A percentile compares a stretch with the other conserved stretches of the same genome.
These are phyloP conservation scores for Plasmodium ovale DNA, from an alignment of 169 alveolate species.

Conservation along the genomic window DNA sequence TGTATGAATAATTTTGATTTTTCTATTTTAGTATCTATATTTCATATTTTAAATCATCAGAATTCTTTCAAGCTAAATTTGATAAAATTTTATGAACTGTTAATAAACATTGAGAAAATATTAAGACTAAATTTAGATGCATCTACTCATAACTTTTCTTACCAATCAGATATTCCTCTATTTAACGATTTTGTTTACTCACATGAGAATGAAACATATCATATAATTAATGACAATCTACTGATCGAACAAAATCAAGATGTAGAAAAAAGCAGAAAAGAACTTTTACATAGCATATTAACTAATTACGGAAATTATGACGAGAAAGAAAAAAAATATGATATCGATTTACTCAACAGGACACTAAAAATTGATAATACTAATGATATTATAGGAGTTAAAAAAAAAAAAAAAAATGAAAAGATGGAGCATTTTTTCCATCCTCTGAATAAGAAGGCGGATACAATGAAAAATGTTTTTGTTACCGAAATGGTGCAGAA, in stretches of 20 bases:
- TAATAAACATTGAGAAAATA: constrained; percentile 39
- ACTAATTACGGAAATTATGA: constrained; percentile 11
- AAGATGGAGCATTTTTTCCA: constrained; percentile 28
- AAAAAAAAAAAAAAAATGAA: constrained; percentile 25
- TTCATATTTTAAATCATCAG: constrained; percentile 70
- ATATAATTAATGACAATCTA: constrained; percentile 35
- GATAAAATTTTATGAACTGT: constrained; percentile 56
- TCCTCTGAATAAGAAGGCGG: constrained; percentile 69
- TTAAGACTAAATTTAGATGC: constrained; percentile 24
- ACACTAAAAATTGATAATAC: constrained; percentile 41
- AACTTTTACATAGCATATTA: constrained; percentile 10
- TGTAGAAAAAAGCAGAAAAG: constrained; percentile 11
- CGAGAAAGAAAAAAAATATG: constrained; percentile 9
- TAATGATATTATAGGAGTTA: constrained; percentile 59
- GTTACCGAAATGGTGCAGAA: constrained; percentile 63
- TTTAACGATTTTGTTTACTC: constrained; percentile 62
- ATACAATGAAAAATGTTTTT: constrained; percentile 69
- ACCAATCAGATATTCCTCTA: constrained; percentile 3
- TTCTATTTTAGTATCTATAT: constrained; percentile 48
- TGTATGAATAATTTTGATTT: constrained; percentile 48
- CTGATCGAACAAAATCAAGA: constrained; percentile 19
- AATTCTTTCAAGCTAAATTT: constrained; percentile 59
- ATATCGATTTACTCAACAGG: constrained; percentile 11
- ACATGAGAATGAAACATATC: constrained; percentile 37
- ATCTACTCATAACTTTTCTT: constrained; percentile 6